Percentiles rank a stretch among this genome's conserved stretches.
Evolutionary conservation across 805 yeast species (phyloP).

Genomic region (Priceomyces haplophilus): DNA sequence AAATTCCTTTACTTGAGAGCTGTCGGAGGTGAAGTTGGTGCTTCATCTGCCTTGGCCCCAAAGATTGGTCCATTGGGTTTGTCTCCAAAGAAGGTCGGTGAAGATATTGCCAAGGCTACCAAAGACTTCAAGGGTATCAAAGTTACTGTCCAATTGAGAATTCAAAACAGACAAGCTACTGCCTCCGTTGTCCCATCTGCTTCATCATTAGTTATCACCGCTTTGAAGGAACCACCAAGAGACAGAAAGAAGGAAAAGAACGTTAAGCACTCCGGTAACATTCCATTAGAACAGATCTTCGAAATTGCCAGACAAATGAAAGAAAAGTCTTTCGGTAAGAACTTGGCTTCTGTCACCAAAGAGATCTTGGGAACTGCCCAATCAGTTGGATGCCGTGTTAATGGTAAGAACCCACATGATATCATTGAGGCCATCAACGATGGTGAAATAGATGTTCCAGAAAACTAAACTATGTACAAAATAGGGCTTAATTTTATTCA

Average conservation of each 20-base stretch:
- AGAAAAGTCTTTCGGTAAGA: constrained; percentile 97
- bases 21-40: constrained; percentile 99
- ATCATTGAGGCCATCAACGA: constrained; percentile 97
- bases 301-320: constrained; percentile 98
- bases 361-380: constrained; percentile 99
- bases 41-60: constrained; percentile 99
- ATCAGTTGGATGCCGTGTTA: constrained; percentile 99
- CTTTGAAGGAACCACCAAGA: constrained; percentile 99
- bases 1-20: constrained; percentile 98
- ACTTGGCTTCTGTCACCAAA: constrained; percentile 93
- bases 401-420: constrained; percentile 99
- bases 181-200: constrained; percentile 99
- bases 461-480: constrained; percentile 55
- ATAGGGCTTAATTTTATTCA: constrained; percentile 29
- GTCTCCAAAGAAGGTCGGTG: constrained; percentile 99
- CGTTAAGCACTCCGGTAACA: constrained; percentile 98
- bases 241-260: constrained; percentile 99
- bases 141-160: constrained; percentile 97
- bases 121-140: constrained; percentile 98
- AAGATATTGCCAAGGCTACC: constrained; percentile 99
- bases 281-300: constrained; percentile 92
- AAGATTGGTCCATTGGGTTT: constrained; percentile 99
- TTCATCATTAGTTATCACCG: constrained; percentile 97
- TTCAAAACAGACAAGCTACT: constrained; percentile 99
- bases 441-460: constrained; percentile 94